Conservation (phyloP, 169 alveolate species). For the Plasmodium vivax region DNA sequence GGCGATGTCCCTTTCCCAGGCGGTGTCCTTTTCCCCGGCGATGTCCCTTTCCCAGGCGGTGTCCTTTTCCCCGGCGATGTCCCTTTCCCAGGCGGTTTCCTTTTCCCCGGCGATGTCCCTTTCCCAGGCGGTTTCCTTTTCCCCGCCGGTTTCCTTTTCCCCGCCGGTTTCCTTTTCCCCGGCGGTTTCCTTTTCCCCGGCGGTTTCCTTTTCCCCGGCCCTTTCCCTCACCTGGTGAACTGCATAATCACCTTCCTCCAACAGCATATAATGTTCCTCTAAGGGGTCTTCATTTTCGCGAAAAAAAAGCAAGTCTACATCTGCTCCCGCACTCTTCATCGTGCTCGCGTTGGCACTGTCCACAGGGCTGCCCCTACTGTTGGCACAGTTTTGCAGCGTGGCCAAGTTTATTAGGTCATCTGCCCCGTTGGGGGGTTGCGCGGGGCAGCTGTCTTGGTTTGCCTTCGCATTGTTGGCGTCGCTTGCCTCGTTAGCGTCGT, state of each 20-base stretch:
- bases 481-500: neutral
- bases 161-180: constrained; percentile 1
- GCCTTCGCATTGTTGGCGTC: neutral
- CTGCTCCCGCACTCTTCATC: neutral
- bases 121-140: neutral
- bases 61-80: neutral
- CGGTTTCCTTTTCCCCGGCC: constrained; percentile 2
- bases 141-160: no score
- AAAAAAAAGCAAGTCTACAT: neutral
- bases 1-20: neutral
- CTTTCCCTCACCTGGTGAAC: neutral
- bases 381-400: constrained; percentile 9
- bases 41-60: neutral
- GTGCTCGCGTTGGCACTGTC: constrained; percentile 1
- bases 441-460: neutral
- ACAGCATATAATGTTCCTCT: neutral
- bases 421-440: constrained; percentile 1
- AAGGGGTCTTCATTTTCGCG: neutral
- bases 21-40: constrained; percentile 14
- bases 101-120: neutral
- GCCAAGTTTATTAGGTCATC: constrained; percentile 3
- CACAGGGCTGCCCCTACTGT: neutral
- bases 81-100: neutral
- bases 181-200: neutral
- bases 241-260: neutral